Conservation (phyloP, 2,329 filamentous ascomycete genomes). For the Cytospora leucostoma region DNA sequence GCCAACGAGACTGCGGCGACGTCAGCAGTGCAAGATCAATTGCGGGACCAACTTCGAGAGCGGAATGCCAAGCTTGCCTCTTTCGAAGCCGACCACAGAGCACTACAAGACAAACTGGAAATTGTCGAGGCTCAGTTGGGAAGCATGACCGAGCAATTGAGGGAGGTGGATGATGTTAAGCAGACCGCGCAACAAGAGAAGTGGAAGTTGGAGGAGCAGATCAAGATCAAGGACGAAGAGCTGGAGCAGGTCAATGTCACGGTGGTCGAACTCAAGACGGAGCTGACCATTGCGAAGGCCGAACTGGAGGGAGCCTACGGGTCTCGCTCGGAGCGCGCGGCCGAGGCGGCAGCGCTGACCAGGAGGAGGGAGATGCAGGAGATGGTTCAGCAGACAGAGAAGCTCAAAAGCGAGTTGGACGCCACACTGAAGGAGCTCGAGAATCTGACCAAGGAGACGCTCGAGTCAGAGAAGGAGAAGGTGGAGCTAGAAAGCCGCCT, state of each 20-base stretch:
- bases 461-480: conserved; percentile 53
- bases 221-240: conserved; percentile 53
- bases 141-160: conserved; percentile 26
- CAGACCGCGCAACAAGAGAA: conserved; percentile 34
- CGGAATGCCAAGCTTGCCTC: conserved; percentile 46
- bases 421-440: conserved; percentile 55
- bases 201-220: conserved; percentile 45
- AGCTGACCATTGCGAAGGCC: conserved; percentile 61
- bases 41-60: conserved; percentile 46
- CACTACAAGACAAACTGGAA: conserved; percentile 42
- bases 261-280: conserved; percentile 61
- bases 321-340: conserved; percentile 58
- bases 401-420: conserved; percentile 53
- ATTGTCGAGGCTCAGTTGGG: conserved; percentile 35
- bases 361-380: conserved; percentile 51
- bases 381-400: conserved; percentile 50
- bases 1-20: conserved; percentile 36
- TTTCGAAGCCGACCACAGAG: conserved; percentile 46
- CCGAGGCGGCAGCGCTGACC: conserved; percentile 55
- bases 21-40: conserved; percentile 42
- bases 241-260: conserved; percentile 53
- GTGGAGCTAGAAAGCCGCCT: conserved; percentile 46
- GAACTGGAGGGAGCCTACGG: conserved; percentile 65
- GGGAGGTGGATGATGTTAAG: conserved; percentile 33
- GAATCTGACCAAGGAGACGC: conserved; percentile 54